phyloP scores from a whole-genome alignment of 352 stramenopile genomes.

The Pythium sp. region DNA sequence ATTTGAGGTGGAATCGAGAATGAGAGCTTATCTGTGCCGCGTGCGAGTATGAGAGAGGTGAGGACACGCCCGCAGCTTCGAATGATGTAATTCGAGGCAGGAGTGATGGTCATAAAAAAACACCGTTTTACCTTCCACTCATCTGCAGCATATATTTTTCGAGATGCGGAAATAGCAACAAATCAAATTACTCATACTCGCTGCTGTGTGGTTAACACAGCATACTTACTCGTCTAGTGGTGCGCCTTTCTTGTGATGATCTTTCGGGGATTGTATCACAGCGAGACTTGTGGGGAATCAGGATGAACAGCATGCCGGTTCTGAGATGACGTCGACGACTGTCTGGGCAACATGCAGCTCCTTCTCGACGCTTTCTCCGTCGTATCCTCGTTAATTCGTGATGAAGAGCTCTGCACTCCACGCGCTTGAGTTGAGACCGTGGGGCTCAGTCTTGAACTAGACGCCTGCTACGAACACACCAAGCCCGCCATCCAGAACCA shows the following conservation, averaged over 20 bases:
- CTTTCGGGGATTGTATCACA: background rate
- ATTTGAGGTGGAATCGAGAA: too few species aligned
- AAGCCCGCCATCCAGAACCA: background rate
- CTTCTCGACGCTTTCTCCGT: background rate
- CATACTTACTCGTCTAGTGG: background rate
- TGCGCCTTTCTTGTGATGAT: background rate
- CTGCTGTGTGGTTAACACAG: too few species aligned
- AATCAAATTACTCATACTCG: too few species aligned
- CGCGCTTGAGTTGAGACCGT: background rate
- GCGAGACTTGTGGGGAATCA: background rate
- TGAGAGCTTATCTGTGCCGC: too few species aligned
- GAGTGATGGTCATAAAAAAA: background rate
- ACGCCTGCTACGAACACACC: background rate
- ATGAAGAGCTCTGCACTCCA: background rate
- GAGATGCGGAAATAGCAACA: background rate
- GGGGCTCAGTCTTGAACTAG: constrained; percentile 9
- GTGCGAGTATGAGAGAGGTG: too few species aligned
- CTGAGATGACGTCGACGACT: background rate
- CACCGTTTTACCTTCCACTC: background rate
- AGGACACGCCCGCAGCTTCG: too few species aligned
- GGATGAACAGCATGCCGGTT: background rate
- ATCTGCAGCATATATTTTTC: background rate
- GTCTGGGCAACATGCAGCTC: background rate
- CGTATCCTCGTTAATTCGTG: background rate
- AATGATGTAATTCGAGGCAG: background rate